These are phyloP conservation scores for Alternaria postmessia DNA, from an alignment of 2,329 filamentous ascomycete species.

Conservation along the genomic window DNA sequence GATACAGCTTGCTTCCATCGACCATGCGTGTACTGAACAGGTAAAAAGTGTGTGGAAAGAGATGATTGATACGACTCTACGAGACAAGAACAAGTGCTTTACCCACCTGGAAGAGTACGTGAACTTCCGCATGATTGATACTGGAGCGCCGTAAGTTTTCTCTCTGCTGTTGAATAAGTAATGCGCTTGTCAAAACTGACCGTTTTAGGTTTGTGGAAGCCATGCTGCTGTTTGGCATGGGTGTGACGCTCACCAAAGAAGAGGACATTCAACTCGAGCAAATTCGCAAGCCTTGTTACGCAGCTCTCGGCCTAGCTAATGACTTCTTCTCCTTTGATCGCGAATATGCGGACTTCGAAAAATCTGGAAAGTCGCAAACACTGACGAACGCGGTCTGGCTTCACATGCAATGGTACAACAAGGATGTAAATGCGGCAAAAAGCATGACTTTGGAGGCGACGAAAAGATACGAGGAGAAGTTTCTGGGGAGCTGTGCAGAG, in stretches of 20 bases:
- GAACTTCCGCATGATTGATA: constrained; percentile 1
- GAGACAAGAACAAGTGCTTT: not conserved
- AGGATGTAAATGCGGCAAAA: not conserved
- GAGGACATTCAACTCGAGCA: constrained; percentile 2
- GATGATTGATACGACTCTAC: not conserved
- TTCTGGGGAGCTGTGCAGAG: not conserved
- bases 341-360: not conserved
- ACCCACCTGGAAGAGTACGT: not conserved
- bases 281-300: not conserved
- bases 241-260: constrained; percentile 1
- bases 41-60: not conserved
- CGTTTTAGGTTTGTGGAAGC: not conserved
- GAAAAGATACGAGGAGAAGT: not conserved
- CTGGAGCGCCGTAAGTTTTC: not conserved
- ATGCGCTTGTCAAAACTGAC: too few species aligned
- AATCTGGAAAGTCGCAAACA: not conserved
- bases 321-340: constrained; percentile 10
- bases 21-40: not conserved
- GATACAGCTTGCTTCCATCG: not conserved
- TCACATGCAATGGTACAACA: constrained; percentile 5
- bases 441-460: not conserved
- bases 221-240: constrained; percentile 6
- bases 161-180: not conserved
- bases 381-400: constrained; percentile 4
- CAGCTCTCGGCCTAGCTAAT: not conserved